phyloP scores from a whole-genome alignment of 768 basidiomycete genomes.

The Xerocomus potaroensis region DNA sequence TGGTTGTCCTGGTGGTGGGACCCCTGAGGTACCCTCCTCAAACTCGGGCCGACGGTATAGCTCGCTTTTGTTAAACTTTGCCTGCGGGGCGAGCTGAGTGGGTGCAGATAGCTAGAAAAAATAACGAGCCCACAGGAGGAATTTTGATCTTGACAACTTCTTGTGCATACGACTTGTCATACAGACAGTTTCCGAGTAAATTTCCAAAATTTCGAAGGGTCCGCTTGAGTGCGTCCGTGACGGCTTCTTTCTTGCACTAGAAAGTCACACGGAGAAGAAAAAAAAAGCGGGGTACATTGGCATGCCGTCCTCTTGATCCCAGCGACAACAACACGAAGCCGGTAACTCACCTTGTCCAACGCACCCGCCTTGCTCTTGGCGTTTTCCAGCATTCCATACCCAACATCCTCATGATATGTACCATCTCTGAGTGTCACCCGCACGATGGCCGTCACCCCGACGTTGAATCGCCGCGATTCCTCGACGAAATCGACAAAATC shows the following conservation, averaged over 20 bases:
- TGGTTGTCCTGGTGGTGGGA: neutral
- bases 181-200: conserved; percentile 93
- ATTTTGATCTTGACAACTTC: conserved; percentile 88
- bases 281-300: neutral
- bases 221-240: conserved; percentile 92
- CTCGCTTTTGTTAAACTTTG: conserved; percentile 63
- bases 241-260: conserved; percentile 97
- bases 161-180: conserved; percentile 85
- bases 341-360: conserved; percentile 78
- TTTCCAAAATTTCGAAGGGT: conserved; percentile 91
- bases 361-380: conserved; percentile 79
- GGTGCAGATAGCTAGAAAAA: neutral
- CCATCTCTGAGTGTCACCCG: conserved; percentile 88
- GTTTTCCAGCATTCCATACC: conserved; percentile 87
- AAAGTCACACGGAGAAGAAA: neutral
- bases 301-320: neutral
- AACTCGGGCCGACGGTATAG: conserved; percentile 72
- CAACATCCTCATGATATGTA: conserved; percentile 88
- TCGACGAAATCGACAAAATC: conserved; percentile 77
- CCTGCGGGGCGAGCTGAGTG: conserved; percentile 31
- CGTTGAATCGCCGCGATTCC: conserved; percentile 58
- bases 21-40: conserved; percentile 40
- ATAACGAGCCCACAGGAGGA: conserved; percentile 53
- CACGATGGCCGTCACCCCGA: conserved; percentile 82
- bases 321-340: neutral